Evolutionary conservation across 306 rosid species (phyloP).

Genomic region (Rosa lucieae): DNA sequence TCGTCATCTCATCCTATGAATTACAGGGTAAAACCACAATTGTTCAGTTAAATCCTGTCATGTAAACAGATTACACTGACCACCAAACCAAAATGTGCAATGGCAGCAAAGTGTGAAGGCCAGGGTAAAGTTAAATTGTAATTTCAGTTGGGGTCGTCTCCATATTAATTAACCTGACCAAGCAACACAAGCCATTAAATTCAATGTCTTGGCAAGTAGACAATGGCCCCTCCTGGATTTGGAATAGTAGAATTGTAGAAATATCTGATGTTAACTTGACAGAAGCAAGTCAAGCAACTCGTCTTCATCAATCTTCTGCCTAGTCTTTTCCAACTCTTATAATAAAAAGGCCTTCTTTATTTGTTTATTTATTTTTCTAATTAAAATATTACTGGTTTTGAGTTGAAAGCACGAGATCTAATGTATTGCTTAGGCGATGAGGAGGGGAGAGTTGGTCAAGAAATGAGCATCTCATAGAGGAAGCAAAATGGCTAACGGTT

Average conservation of each 20-base stretch:
- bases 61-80: too few species aligned
- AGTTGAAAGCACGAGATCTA: neutral
- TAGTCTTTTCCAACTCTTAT: neutral
- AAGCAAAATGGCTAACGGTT: neutral
- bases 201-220: neutral
- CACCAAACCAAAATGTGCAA: neutral
- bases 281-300: constrained; percentile 6
- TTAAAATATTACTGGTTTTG: neutral
- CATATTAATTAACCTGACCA: neutral
- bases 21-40: too few species aligned
- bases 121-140: neutral
- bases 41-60: too few species aligned
- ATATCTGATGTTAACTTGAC: neutral
- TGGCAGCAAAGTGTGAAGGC: neutral
- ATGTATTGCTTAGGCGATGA: neutral
- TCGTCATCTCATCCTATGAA: too few species aligned
- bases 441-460: neutral
- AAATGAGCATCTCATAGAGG: neutral
- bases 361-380: neutral
- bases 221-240: neutral
- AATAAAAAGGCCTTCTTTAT: neutral
- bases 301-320: neutral
- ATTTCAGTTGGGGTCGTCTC: neutral
- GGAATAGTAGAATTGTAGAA: constrained; percentile 1
- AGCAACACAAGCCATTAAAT: neutral